These are phyloP conservation scores for Colletotrichum lentis DNA, from an alignment of 2,329 filamentous ascomycete species.

Conservation along the genomic window DNA sequence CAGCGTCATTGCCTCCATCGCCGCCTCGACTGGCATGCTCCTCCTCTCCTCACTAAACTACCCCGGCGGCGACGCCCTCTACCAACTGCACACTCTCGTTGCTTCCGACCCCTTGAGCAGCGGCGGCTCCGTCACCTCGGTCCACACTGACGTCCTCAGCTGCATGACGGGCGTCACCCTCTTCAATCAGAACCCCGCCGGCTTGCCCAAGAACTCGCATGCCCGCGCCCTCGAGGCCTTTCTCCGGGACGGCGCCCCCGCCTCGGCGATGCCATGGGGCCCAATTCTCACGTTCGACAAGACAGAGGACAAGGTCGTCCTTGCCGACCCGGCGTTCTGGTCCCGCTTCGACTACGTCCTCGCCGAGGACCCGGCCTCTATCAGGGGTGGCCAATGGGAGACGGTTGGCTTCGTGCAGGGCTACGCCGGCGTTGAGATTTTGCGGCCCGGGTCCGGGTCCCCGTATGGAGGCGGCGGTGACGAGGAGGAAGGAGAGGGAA, in stretches of 20 bases:
- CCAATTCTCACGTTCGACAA: slow-evolving; percentile 63
- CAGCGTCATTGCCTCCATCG: slow-evolving; percentile 68
- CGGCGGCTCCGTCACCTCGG: slow-evolving; percentile 48
- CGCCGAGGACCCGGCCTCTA: slow-evolving; percentile 59
- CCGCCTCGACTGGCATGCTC: slow-evolving; percentile 72
- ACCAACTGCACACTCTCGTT: slow-evolving; percentile 56
- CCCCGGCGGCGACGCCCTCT: slow-evolving; percentile 83
- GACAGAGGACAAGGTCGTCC: slow-evolving; percentile 60
- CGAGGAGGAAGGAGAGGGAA: slow-evolving; percentile 39
- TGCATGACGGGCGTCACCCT: slow-evolving; percentile 76
- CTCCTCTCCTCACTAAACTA: slow-evolving; percentile 89
- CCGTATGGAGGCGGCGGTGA: slow-evolving; percentile 13
- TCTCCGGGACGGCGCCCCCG: slow-evolving; percentile 36
- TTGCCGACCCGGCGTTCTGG: slow-evolving; percentile 66
- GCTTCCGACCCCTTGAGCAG: slow-evolving; percentile 37
- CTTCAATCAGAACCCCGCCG: slow-evolving; percentile 62
- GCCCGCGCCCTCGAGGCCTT: slow-evolving; percentile 36
- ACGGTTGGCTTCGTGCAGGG: slow-evolving; percentile 64
- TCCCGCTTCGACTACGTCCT: slow-evolving; percentile 69
- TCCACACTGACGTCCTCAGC: slow-evolving; percentile 71
- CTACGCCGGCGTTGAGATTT: slow-evolving; percentile 66
- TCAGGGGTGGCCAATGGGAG: slow-evolving; percentile 63
- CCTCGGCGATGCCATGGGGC: slow-evolving; percentile 29
- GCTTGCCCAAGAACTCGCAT: slow-evolving; percentile 48
- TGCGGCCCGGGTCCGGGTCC: slow-evolving; percentile 55